Base-by-base conservation (phyloP, 305 asterid species). In the Fraxinus nigra region DNA sequence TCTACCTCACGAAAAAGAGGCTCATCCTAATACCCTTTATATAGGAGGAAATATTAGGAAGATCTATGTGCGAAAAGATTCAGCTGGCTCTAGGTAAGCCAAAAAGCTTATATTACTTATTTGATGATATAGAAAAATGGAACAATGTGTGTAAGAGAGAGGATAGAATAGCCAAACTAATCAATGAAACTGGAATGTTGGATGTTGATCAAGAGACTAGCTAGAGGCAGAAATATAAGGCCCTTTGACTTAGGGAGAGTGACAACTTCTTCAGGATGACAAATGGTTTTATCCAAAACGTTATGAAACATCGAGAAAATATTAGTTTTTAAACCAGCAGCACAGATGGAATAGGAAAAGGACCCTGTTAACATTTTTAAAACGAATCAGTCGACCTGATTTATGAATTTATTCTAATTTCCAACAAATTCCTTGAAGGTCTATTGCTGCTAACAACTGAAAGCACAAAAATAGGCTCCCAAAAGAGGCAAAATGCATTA, bases 401-500 rank as follows among this genome's bases (percentile, higher is more conserved):
- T 34, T 33, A 32, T 7, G 7, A 70, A 70, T 70, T 22, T 70
- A 32, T 32, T 70, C 75, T 32, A 33, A 32, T 24, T 70, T 14
- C 37, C 75, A 70, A 32, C 30, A 7, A 32, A 16, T 32, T 70
- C 75, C 11, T 14, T 2, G 75, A 70, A 70, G 24, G 43, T 70
- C 46, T 32, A 70, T 32, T 32, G 75, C 75, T 16, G 75, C 13
- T 22, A 75, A 65, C 67, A 76, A 18, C 61, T 54, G 16, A 40
- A 34, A 43, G 48, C 82, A 80, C 74, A 46, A 54, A 76, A 30
- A 20, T 22, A 14, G 67, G 73, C 63, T 56, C 63, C 70, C 18
- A 20, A 14, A 65, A 5, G 22, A 28, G 10, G 7, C 14, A 81
- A 75, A 20, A 18, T 11, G 46, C 80, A 75, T 14, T 14, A 28